Base-by-base conservation (phyloP, 495 filamentous ascomycete species). In the Cryomyces antarcticus region DNA sequence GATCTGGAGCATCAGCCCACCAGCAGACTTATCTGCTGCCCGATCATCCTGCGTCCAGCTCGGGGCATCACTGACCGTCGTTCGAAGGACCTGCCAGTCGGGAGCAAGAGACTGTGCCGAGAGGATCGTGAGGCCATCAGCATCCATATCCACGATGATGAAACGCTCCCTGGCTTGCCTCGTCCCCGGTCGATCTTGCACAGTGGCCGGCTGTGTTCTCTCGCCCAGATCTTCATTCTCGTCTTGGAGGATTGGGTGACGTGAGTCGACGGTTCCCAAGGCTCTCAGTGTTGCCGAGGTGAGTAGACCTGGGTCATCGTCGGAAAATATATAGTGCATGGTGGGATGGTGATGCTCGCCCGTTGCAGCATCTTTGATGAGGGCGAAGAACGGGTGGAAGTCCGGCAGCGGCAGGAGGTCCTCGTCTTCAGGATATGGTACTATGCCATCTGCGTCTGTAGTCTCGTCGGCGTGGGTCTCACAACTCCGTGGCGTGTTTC, bases 241-340 rank as follows among this genome's bases (percentile, higher is more conserved):
- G 30, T 39, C 36, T 12, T 46, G 36, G 3, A 41, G 50, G 3
- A 47, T 36, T 30, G 44, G 47, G 9, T 38, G 39, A 5, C 0
- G 27, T 5, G 27, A 4, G 37, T 24, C 1, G 36, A 49, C 46
- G 24, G 50, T 36, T 6, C 55, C 57, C 0, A 59, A 48, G 12
- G 52, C 47, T 2, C 44, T 45, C 41, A 61, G 50, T 3, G 49
- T 47, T 4, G 55, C 57, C 2, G 51, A 47, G 3, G 57, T 61
- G 6, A 64, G 43, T 6, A 57, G 39, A 5, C 55, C 56, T 1
- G 52, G 55, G 42, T 60, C 53, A 41, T 62, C 58, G 34, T 66
- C 62, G 13, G 51, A 44, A 30, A 68, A 96, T 46, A 94, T 72
- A 62, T 96, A 96, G 66, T 88, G 84, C 3, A 93, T 75, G 35